phyloP scores from a whole-genome alignment of 257 asterid genomes.

The Nyctanthes arbortristis region DNA sequence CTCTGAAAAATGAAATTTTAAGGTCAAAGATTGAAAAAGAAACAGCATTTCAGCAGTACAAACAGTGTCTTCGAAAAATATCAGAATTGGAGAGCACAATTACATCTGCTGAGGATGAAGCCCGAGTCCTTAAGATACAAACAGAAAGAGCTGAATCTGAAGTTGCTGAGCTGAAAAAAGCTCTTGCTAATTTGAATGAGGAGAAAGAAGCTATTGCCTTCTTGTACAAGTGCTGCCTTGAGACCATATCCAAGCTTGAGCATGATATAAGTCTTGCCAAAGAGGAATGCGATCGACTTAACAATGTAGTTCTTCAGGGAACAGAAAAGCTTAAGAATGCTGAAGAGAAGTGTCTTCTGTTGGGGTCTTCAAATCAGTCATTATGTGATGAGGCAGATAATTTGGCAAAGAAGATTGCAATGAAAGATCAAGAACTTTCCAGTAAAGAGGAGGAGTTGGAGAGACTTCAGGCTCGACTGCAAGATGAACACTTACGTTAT shows the following conservation, averaged over 20 bases:
- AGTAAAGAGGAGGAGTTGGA: constrained; percentile 75
- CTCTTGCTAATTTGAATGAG: constrained; percentile 44
- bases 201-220: constrained; percentile 70
- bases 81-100: constrained; percentile 57
- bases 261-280: constrained; percentile 46
- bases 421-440: constrained; percentile 75
- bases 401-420: constrained; percentile 59
- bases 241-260: constrained; percentile 67
- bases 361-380: constrained; percentile 68
- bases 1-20: constrained; percentile 52
- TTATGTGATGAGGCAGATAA: constrained; percentile 67
- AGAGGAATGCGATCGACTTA: constrained; percentile 61
- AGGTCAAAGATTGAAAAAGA: constrained; percentile 62
- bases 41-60: constrained; percentile 34
- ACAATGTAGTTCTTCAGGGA: constrained; percentile 43
- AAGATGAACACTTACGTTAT: constrained; percentile 51
- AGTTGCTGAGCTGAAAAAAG: constrained; percentile 49
- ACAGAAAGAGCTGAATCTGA: constrained; percentile 72
- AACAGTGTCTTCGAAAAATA: constrained; percentile 48
- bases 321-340: constrained; percentile 49
- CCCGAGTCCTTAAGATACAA: constrained; percentile 39
- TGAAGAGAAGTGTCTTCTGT: constrained; percentile 51
- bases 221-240: constrained; percentile 62
- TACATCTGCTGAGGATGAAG: constrained; percentile 45
- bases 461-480: constrained; percentile 57